Evolutionary conservation across 352 stramenopile species (phyloP).

Genomic region (Globisporangium camurandrum): DNA sequence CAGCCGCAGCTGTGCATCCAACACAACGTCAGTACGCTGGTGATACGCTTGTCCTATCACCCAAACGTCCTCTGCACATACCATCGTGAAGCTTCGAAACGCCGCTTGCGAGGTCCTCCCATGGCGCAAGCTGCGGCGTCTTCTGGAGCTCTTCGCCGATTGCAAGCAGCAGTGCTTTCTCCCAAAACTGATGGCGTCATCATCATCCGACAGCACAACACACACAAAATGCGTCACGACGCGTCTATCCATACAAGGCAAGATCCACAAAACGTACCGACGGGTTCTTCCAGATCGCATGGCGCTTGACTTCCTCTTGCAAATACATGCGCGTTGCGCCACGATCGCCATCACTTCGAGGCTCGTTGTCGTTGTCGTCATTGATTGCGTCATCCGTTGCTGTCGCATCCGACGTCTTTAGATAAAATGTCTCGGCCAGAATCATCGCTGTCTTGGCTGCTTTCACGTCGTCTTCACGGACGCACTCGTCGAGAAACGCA

Average conservation of each 20-base stretch:
- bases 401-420: constrained; percentile 11
- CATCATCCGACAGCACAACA: too few relatives aligned
- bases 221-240: not conserved
- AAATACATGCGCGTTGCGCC: constrained; percentile 62
- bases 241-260: not conserved
- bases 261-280: constrained; percentile 21
- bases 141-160: constrained; percentile 80
- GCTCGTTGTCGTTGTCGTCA: not conserved
- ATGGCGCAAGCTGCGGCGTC: constrained; percentile 62
- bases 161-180: constrained; percentile 75
- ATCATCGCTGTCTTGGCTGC: constrained; percentile 86
- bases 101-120: constrained; percentile 68
- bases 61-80: constrained; percentile 8
- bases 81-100: constrained; percentile 33
- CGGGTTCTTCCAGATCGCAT: constrained; percentile 79
- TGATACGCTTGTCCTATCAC: not conserved
- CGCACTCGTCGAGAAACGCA: constrained; percentile 65
- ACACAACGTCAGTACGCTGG: not conserved
- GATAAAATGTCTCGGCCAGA: constrained; percentile 78
- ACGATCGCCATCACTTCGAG: constrained; percentile 13
- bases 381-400: not conserved
- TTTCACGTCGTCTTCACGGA: constrained; percentile 75
- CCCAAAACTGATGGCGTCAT: constrained; percentile 87
- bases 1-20: too few relatives aligned
- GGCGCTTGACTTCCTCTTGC: constrained; percentile 79